Base-by-base conservation (phyloP, 208 protist genomes). In the Herpetomonas samuelpessoai region DNA sequence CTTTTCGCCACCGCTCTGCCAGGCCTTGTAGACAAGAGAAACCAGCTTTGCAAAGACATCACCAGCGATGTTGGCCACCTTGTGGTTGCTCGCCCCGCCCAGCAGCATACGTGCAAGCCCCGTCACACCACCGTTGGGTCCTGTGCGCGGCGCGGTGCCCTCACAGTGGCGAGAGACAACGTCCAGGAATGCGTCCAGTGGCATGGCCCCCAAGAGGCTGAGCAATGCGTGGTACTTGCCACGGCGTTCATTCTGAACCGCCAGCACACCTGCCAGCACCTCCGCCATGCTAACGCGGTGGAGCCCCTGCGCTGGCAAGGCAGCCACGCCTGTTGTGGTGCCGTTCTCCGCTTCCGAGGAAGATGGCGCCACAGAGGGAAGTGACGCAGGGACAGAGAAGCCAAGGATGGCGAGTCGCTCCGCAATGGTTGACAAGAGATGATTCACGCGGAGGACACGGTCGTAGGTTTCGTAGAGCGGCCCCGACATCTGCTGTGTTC, bases 181-280 rank as follows among this genome's bases (percentile, higher is more conserved):
- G 0, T 52, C 31, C 1, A 95, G 31, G 52, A 95, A 81, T 26
- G 73, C 63, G 1, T 44, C 35, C 19, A 83, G 21, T 7, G 82
- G 67, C 65, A 93, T 57, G 49, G 79, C 64, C 1, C 54, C 56
- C 27, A 93, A 54, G 51, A 92, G 70, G 3, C 74, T 83, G 18
- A 88, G 74, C 27, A 96, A 66, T 18, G 90, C 90, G 54, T 93
- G 90, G 56, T 96, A 96, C 69, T 88, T 93, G 47, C 85, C 90
- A 12, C 90, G 68, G 10, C 90, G 76, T 59, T 93, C 83, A 31
- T 79, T 74, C 27, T 74, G 76, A 51, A 91, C 72, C 2, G 52
- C 59, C 18, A 93, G 60, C n/a, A 91, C 73, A 21, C 59, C 59
- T 22, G 59, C 56, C 41, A 96, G 62, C 10, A 65, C 62, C 57